A percentile compares a stretch with the other conserved stretches of the same genome.
These are phyloP conservation scores for Ophiobolus disseminans DNA, from an alignment of 2,329 filamentous ascomycete species.

Conservation along the genomic window DNA sequence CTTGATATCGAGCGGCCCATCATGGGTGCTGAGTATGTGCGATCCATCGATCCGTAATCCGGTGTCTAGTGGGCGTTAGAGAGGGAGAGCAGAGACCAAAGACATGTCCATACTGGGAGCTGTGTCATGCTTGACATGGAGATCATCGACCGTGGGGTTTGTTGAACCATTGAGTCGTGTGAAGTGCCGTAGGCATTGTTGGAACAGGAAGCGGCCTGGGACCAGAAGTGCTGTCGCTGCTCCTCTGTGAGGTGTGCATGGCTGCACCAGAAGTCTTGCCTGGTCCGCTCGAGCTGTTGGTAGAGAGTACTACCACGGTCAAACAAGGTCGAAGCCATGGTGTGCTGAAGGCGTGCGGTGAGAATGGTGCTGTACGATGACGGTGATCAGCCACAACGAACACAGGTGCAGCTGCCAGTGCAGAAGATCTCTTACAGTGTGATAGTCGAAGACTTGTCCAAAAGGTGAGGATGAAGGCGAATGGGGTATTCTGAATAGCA, in stretches of 20 bases:
- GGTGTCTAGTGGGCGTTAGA: constrained; percentile 42
- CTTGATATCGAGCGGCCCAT: constrained; percentile 43
- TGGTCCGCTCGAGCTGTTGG: constrained; percentile 45
- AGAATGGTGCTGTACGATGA: constrained; percentile 14
- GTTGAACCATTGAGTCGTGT: constrained; percentile 31
- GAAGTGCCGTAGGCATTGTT: constrained; percentile 23
- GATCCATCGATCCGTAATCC: constrained; percentile 38
- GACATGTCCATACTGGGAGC: constrained; percentile 40
- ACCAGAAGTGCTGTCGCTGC: constrained; percentile 46
- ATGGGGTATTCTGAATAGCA: constrained; percentile 26
- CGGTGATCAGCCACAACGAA: constrained; percentile 31
- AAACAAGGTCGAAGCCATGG: constrained; percentile 37
- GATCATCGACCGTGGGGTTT: constrained; percentile 47
- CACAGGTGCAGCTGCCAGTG: constrained; percentile 14
- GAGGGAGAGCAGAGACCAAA: constrained; percentile 35
- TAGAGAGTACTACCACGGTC: constrained; percentile 28
- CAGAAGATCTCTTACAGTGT: constrained; percentile 25
- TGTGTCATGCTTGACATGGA: constrained; percentile 30
- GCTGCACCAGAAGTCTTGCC: constrained; percentile 44
- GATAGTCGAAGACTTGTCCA: constrained; percentile 8
- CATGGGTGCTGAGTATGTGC: constrained; percentile 43
- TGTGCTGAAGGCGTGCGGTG: constrained; percentile 10
- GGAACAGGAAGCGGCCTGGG: constrained; percentile 31
- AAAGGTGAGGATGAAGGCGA: constrained; percentile 4
- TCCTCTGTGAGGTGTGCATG: constrained; percentile 44